Conservation (phyloP, 78 protist species). For the Capsaspora owczarzaki region DNA sequence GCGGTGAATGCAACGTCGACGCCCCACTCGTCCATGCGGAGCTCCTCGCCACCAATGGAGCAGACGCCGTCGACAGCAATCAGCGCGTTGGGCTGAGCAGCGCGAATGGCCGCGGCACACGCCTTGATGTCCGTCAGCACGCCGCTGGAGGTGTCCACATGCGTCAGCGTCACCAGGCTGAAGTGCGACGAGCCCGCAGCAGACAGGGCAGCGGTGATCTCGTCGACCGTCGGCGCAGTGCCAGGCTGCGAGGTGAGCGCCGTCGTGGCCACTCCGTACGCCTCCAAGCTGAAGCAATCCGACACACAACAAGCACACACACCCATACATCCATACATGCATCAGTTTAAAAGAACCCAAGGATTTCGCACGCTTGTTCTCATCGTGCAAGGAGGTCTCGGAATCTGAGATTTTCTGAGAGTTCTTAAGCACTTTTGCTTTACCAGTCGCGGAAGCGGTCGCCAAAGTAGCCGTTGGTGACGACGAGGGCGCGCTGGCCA, state of each 20-base stretch:
- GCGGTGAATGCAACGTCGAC: background rate
- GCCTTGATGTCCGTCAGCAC: background rate
- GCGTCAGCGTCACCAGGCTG: background rate
- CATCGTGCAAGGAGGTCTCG: no score
- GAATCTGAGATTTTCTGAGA: no score
- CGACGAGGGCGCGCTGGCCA: background rate
- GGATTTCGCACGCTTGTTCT: no score
- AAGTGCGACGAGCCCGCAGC: background rate
- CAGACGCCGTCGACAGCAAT: background rate
- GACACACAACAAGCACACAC: no score
- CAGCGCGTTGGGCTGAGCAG: background rate
- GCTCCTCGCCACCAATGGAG: background rate
- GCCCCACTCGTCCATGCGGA: slow-evolving; percentile 8
- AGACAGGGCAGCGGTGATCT: background rate
- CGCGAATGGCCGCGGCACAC: background rate
- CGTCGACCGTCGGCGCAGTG: background rate
- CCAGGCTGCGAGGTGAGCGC: no score
- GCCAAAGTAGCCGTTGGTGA: background rate
- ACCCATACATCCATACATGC: no score
- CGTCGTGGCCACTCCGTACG: no score
- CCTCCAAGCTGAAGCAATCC: no score
- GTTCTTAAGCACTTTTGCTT: no score
- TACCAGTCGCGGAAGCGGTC: background rate
- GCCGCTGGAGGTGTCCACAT: background rate
- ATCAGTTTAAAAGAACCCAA: no score